Percentiles rank a stretch among this genome's conserved stretches.
Conservation (phyloP, 2,329 filamentous ascomycete genomes). For the Pseudocercospora crystallina region DNA sequence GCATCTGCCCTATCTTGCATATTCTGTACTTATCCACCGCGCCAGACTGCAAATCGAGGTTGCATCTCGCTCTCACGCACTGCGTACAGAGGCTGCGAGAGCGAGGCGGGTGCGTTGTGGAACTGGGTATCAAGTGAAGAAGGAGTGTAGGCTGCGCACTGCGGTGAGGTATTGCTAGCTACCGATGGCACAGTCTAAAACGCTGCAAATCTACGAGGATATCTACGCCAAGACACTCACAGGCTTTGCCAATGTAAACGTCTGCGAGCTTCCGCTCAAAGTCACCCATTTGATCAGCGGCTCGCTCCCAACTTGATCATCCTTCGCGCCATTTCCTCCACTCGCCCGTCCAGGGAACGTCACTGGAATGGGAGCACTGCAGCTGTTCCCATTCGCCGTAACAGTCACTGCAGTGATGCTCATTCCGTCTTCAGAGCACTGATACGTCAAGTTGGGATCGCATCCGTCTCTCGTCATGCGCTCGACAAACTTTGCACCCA, state of each 20-base stretch:
- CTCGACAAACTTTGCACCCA: constrained; percentile 5
- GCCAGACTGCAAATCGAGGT: too few relatives aligned
- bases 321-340: constrained; percentile 1
- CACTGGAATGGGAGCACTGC: constrained; percentile 7
- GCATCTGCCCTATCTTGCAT: too few relatives aligned
- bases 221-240: constrained; percentile 6
- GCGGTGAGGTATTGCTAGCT: too few relatives aligned
- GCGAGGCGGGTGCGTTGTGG: too few relatives aligned
- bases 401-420: constrained; percentile 4
- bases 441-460: constrained; percentile 1
- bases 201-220: too few relatives aligned
- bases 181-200: too few relatives aligned
- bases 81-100: too few relatives aligned
- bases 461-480: constrained; percentile 7
- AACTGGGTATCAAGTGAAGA: too few relatives aligned
- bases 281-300: constrained; percentile 13
- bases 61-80: too few relatives aligned
- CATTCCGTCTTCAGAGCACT: not conserved
- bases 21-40: too few relatives aligned
- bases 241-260: constrained; percentile 3
- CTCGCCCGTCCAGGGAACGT: constrained; percentile 13
- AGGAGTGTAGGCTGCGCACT: too few relatives aligned
- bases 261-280: constrained; percentile 4
- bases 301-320: constrained; percentile 9
- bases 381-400: constrained; percentile 5